Evolutionary conservation across 2,329 filamentous ascomycete species (phyloP), one percentile per base, ranked within the genome.

Genomic region (Botryotinia globosa): DNA sequence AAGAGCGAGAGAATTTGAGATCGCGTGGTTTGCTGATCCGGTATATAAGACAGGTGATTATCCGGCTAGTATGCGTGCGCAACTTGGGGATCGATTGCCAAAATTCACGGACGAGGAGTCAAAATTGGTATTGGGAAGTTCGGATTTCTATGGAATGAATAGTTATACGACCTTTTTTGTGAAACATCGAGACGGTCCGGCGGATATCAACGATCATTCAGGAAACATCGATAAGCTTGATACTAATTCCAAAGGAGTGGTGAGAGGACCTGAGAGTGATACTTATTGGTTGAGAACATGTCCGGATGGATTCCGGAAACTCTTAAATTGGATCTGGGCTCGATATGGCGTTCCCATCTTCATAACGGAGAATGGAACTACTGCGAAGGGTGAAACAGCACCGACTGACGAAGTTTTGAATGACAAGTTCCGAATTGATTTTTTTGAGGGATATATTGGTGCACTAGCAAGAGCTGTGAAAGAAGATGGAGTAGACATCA

Each of bases 71-170:
- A 96, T 97, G 92, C 87, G 88, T 73, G 88, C 89, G 80, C 93
- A 96, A 83, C 89, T 96, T 32, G 93, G 93, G 72, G 86, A 91
- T 80, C 88, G 92, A n/a, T 86, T 97, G 64, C 93, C 93, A 12
- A 83, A 84, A 51, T 95, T 93, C 81, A 93, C 91, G 0, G 82
- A 85, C 0, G 92, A 77, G 91, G 97, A 80, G 82, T 85, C 51
- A 22, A 88, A 87, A 10, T 85, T 95, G 25, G 89, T 97, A 63
- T 86, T 90, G 78, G 92, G 92, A 10, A 93, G 90, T 81, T 95
- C 94, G 81, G 93, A 97, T 84, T 97, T 95, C 82, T 97, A 96
- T 82, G 93, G 92, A 80, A 94, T 94, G 92, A 96, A 97, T 85
- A 92, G 94, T 85, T 97, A 97, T 85, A 94, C 92, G 70, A 90